Conservation (phyloP, 352 stramenopile species). For the Phytophthora gonapodyides region DNA sequence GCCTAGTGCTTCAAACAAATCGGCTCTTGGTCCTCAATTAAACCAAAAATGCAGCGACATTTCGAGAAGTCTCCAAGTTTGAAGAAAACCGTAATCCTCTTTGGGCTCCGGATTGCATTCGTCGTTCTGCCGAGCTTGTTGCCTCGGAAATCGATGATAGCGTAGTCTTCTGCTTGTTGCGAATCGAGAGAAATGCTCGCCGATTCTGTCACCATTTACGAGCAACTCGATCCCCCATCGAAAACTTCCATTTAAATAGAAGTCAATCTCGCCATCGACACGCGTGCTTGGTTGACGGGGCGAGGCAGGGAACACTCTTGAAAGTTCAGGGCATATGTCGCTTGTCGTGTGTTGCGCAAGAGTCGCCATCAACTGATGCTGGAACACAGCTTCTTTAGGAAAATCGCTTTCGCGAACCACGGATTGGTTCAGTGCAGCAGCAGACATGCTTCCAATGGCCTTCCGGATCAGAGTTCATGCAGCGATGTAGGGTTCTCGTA, state of each 20-base stretch:
- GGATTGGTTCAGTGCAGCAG: neutral
- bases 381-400: constrained; percentile 23
- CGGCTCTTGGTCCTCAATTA: too few relatives aligned
- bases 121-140: neutral
- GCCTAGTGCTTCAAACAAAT: too few relatives aligned
- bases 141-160: constrained; percentile 10
- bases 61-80: constrained; percentile 11
- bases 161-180: neutral
- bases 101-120: neutral
- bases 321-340: constrained; percentile 19
- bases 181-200: constrained; percentile 3
- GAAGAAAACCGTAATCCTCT: constrained; percentile 10
- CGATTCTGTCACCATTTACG: constrained; percentile 8
- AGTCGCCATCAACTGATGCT: constrained; percentile 24
- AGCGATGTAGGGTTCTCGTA: constrained; percentile 12
- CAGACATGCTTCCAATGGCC: constrained; percentile 24
- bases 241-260: constrained; percentile 11
- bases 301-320: constrained; percentile 1
- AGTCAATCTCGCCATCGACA: constrained; percentile 5
- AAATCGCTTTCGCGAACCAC: constrained; percentile 2
- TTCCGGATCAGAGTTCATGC: constrained; percentile 19
- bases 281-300: neutral
- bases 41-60: constrained; percentile 4
- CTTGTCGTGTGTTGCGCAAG: constrained; percentile 1
- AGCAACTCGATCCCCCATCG: constrained; percentile 9